Evolutionary conservation across 2,329 filamentous ascomycete species (phyloP), one percentile per base, ranked within the genome.

Genomic region (Blumeriella jaapii): DNA sequence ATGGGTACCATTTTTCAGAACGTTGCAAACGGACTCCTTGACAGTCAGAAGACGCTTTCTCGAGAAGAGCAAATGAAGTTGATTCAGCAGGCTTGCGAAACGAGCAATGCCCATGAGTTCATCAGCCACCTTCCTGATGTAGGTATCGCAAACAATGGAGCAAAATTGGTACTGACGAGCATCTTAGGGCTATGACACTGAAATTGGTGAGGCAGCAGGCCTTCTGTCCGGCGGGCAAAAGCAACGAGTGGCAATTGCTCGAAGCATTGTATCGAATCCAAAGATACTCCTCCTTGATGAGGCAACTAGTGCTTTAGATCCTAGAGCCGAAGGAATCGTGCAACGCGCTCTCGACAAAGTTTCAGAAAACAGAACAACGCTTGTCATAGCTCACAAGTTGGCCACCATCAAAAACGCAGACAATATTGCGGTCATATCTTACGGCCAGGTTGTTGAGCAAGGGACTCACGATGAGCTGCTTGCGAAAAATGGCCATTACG

Each of bases 231-330:
- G 94, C 14, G 87, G 87, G 10, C 87, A 95, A 61, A 76, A 89
- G 1, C 89, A 95, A 59, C 72, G 95, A 31, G 91, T 95, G 78
- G 87, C 87, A 1, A 69, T 96, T 1, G 86, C 86, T 0, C 78
- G 89, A 1, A 89, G 87, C 0, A 72, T 96, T 2, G 85, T 95
- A 4, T 77, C 86, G 22, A 74, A 78, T 26, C 80, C 78, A 0
- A 82, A 81, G 48, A 93, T 96, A 59, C 93, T 95, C 46, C 76
- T 96, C 29, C 93, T 86, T 58, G 89, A 96, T 62, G 89, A 96
- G 60, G 89, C 89, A 1, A 96, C 89, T 0, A 51, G 56, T 1
- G 78, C 80, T 0, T 78, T 86, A 3, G 81, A 85, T 56, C 81
- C 82, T 70, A 62, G 68, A 29, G 85, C 80, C 0, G 81, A 86